Evolutionary conservation across 345 rosid species (phyloP), one percentile per base, ranked within the genome.

Genomic region (Schrenkiella parvula): DNA sequence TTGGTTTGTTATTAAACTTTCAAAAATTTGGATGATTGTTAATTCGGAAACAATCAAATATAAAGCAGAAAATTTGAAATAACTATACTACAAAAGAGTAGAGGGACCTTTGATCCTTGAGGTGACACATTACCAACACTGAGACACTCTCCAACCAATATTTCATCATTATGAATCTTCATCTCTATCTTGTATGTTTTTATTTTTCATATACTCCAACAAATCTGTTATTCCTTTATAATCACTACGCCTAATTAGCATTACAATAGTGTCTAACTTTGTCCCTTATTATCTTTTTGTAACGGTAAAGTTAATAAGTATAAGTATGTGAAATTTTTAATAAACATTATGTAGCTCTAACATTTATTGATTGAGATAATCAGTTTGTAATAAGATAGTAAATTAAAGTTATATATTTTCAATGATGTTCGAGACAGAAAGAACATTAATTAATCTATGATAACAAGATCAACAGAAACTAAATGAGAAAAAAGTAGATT

Each of bases 71-170:
- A 61, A 43, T 43, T 52, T 52, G 51, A 61, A 75, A 61, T 53
- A 62, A 61, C 58, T 52, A 68, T 25, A 48, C 35, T 68, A 61
- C 74, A 75, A 75, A 75, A 68, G n/a, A 68, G 58, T 43, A 38
- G 65, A 67, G 73, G 62, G 79, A 60, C 70, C 58, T 75, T 75
- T 53, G 74, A 68, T 69, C 50, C 4, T 55, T 75, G 79, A 75
- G 34, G 74, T 75, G 79, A 75, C 79, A 75, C 17, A 65, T 70
- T 70, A 64, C 80, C 76, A 63, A 76, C 67, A 69, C 35, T 62
- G 28, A 56, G 70, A 76, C 70, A 64, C 42, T 70, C 71, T 70
- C 72, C 61, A 72, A 76, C 71, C 80, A 64, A 64, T 64, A 70
- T 76, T 70, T 34, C 71, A 70, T 76, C 53, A 76, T 56, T 44